These are phyloP conservation scores for Hymenoscyphus repandus DNA, from an alignment of 2,329 filamentous ascomycete species.

Conservation along the genomic window DNA sequence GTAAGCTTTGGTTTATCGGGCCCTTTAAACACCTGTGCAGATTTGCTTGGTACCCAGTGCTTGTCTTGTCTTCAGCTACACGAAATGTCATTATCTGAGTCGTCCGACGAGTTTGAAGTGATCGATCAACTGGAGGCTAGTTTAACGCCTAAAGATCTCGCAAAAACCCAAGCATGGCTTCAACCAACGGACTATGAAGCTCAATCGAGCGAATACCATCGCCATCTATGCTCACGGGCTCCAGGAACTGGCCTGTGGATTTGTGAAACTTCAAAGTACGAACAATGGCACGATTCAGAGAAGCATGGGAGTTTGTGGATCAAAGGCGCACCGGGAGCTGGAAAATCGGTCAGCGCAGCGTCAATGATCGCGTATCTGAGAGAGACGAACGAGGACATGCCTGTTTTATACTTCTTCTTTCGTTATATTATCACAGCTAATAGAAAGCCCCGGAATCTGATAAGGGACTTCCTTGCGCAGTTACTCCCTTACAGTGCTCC, in stretches of 20 bases:
- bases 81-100: too few species aligned
- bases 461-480: conserved; percentile 31
- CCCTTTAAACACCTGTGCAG: too few species aligned
- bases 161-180: neutral
- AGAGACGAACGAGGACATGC: neutral
- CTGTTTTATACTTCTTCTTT: conserved; percentile 34
- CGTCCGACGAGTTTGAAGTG: too few species aligned
- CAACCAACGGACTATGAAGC: conserved; percentile 14
- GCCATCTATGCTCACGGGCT: conserved; percentile 11
- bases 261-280: conserved; percentile 13
- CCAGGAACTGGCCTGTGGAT: conserved; percentile 15
- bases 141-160: neutral
- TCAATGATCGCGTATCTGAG: too few species aligned
- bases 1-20: too few species aligned
- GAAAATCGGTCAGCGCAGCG: conserved; percentile 10
- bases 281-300: conserved; percentile 18
- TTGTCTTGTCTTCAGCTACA: too few species aligned
- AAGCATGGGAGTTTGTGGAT: conserved; percentile 41
- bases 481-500: conserved; percentile 24
- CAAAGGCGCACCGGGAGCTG: conserved; percentile 38
- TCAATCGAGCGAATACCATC: conserved; percentile 15
- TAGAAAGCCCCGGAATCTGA: conserved; percentile 19
- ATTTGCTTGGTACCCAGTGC: too few species aligned
- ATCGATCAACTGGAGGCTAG: too few species aligned
- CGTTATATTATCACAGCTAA: conserved; percentile 32